phyloP scores from a whole-genome alignment of 2,329 filamentous ascomycete species.

The Metarhizium sp. region DNA sequence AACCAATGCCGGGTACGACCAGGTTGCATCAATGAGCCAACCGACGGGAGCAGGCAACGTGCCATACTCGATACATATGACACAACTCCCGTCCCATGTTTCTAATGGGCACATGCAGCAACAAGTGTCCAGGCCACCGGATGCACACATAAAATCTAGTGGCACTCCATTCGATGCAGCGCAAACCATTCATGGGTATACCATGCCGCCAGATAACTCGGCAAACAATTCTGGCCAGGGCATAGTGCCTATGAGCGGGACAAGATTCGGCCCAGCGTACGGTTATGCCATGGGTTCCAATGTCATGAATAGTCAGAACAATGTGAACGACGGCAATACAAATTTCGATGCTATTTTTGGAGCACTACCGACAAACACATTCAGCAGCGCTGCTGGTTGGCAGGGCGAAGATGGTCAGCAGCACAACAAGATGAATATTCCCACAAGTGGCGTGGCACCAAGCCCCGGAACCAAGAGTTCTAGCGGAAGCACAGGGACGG shows the following conservation, averaged over 20 bases:
- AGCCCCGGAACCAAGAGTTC: constrained; percentile 41
- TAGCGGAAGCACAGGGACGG: constrained; percentile 39
- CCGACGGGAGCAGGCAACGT: background rate
- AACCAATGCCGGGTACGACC: constrained; percentile 14
- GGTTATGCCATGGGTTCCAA: constrained; percentile 25
- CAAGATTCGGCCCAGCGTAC: constrained; percentile 19
- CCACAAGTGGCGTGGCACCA: constrained; percentile 12
- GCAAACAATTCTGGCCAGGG: background rate
- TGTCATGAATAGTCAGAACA: background rate
- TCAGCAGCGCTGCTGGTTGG: constrained; percentile 43
- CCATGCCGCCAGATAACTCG: constrained; percentile 6
- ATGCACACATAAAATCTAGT: background rate
- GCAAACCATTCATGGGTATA: constrained; percentile 12
- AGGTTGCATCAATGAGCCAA: background rate
- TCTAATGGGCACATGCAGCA: constrained; percentile 10
- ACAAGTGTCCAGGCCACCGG: background rate
- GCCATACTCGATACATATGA: background rate
- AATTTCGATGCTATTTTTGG: constrained; percentile 53
- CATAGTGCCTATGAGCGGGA: constrained; percentile 2
- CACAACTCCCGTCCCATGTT: background rate
- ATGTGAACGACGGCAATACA: background rate
- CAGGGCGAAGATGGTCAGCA: constrained; percentile 28
- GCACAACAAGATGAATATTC: constrained; percentile 9
- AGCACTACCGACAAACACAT: constrained; percentile 41
- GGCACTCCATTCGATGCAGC: background rate